Conservation (phyloP, 2,329 filamentous ascomycete genomes). For the Paramyrothecium roridum region DNA sequence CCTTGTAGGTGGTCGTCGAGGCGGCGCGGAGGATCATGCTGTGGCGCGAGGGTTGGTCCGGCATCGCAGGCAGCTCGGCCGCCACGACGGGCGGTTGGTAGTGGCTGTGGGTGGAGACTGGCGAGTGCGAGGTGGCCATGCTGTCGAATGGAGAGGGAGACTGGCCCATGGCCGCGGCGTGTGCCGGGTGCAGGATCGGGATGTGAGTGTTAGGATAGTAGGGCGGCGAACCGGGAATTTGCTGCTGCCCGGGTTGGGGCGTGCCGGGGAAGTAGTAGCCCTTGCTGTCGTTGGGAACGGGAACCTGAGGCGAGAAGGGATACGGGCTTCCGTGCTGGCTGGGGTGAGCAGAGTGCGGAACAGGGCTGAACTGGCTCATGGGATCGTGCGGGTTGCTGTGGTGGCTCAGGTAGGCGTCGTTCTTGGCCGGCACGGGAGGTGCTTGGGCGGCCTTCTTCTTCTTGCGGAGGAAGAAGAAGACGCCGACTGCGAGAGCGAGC, state of each 20-base stretch:
- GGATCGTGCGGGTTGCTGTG: background rate
- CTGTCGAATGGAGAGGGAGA: background rate
- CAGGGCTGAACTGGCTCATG: background rate
- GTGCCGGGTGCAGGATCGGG: background rate
- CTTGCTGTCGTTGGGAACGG: background rate
- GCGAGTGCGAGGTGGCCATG: background rate
- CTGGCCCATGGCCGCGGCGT: background rate
- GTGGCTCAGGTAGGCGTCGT: background rate
- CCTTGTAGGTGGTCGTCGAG: background rate
- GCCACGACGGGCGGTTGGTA: background rate
- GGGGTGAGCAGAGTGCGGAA: background rate
- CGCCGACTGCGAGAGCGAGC: slow-evolving; percentile 22
- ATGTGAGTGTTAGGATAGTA: background rate
- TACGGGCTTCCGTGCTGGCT: background rate
- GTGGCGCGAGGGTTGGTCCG: background rate
- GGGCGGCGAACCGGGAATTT: background rate
- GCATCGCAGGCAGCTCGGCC: background rate
- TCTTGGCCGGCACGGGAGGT: background rate
- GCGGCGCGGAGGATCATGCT: background rate
- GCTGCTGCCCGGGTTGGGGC: background rate
- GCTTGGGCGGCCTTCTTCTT: slow-evolving; percentile 3
- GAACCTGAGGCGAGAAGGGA: background rate
- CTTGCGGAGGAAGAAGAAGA: slow-evolving; percentile 16
- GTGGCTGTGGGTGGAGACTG: background rate
- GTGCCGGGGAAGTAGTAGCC: background rate